phyloP scores from a whole-genome alignment of 1,139 yeast species.

The Nadsonia commutata region DNA sequence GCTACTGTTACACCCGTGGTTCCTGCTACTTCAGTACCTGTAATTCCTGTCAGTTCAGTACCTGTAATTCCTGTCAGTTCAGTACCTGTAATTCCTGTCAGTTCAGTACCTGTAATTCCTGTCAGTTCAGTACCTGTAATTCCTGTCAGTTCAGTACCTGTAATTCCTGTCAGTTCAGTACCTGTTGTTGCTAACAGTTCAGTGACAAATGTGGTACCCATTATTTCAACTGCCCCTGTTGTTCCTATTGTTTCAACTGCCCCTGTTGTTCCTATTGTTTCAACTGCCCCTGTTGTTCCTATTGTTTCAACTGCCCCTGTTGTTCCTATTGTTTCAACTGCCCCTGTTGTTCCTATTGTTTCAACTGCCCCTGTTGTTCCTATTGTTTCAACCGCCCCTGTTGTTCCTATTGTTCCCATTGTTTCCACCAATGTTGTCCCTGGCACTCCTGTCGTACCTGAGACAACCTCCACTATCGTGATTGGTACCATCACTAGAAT shows the following conservation, averaged over 20 bases:
- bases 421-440: too few relatives aligned
- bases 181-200: slow-evolving; percentile 2
- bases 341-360: slow-evolving; percentile 1
- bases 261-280: slow-evolving; percentile 1
- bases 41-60: too few relatives aligned
- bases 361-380: slow-evolving; percentile 2
- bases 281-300: slow-evolving; percentile 3
- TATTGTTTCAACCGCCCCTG: not conserved
- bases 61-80: too few relatives aligned
- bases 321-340: not conserved
- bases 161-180: too few relatives aligned
- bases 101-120: too few relatives aligned
- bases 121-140: too few relatives aligned
- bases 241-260: slow-evolving; percentile 1
- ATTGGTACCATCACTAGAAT: too few relatives aligned
- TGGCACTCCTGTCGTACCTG: not conserved
- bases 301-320: not conserved
- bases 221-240: slow-evolving; percentile 2
- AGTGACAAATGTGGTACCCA: slow-evolving; percentile 1
- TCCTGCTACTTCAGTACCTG: slow-evolving; percentile 1
- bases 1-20: slow-evolving; percentile 3
- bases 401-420: too few relatives aligned
- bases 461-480: too few relatives aligned
- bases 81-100: too few relatives aligned
- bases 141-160: too few relatives aligned